These are phyloP conservation scores for Penicillium sp. DNA, from an alignment of 2,329 filamentous ascomycete species.

Conservation along the genomic window DNA sequence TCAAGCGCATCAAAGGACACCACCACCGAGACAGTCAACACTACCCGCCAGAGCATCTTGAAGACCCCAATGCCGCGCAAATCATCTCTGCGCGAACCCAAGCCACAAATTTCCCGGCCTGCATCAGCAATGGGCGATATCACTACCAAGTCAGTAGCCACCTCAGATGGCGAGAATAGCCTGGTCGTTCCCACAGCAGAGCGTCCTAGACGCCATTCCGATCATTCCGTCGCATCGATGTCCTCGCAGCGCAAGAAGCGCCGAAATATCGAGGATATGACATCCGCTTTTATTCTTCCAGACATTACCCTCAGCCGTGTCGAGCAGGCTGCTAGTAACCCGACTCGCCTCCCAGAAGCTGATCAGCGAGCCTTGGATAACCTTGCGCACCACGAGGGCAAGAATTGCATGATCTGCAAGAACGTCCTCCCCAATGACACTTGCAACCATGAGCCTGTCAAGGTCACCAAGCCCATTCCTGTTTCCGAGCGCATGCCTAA, in stretches of 20 bases:
- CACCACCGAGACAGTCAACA: constrained; percentile 41
- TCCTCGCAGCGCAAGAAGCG: constrained; percentile 50
- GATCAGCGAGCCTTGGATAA: constrained; percentile 43
- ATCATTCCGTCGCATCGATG: constrained; percentile 51
- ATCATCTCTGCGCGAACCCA: constrained; percentile 56
- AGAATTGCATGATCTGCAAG: constrained; percentile 59
- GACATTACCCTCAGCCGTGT: constrained; percentile 57
- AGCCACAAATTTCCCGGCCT: constrained; percentile 33
- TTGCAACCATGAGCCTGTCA: constrained; percentile 38
- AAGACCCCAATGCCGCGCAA: constrained; percentile 49
- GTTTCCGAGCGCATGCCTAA: constrained; percentile 51
- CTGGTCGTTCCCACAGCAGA: constrained; percentile 27
- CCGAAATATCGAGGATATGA: constrained; percentile 55
- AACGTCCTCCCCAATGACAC: constrained; percentile 39
- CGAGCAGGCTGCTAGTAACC: constrained; percentile 28
- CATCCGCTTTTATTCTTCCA: constrained; percentile 64
- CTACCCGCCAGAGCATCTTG: constrained; percentile 38
- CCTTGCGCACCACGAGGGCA: constrained; percentile 51
- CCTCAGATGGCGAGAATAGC: constrained; percentile 31
- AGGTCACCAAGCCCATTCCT: constrained; percentile 51
- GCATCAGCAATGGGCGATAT: constrained; percentile 37
- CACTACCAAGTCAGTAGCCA: constrained; percentile 31
- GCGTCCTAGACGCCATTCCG: constrained; percentile 40
- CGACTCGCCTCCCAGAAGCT: constrained; percentile 37
- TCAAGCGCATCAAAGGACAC: constrained; percentile 30